Base-by-base conservation (phyloP, 768 basidiomycete genomes). In the Ramaria rubella region DNA sequence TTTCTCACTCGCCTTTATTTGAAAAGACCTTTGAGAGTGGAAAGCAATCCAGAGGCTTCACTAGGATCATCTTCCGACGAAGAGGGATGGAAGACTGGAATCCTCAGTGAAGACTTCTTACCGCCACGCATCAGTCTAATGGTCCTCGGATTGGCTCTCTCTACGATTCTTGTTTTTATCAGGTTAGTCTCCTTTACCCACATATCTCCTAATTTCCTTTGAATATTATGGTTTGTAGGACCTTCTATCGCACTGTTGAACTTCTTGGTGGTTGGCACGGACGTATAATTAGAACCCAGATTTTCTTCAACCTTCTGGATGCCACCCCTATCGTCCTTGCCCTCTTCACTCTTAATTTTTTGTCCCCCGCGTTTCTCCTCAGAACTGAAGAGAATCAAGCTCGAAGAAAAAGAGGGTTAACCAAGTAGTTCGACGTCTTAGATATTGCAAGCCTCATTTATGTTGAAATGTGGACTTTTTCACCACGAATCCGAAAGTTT, bases 241-340 rank as follows among this genome's bases (percentile, higher is more conserved):
- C 55, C 2, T 5, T 48, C 31, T 56, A 56, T 26, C 55, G 55
- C 9, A 30, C 43, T 17, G 31, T 27, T 5, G 55, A 56, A 30
- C 55, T 56, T 15, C 12, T 27, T 15, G 55, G 40, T 5, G 55
- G 55, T 2, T 56, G 23, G 23, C 3, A 56, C 8, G 55, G 55
- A 46, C 27, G 23, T 15, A 56, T 56, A 17, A 45, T 48, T 21
- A 1, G 21, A 23, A 56, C 55, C 6, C 33, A 56, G 43, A 23
- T 29, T 2, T 56, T 45, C 27, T 56, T 56, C 55, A 56, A 34
- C 29, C 67, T 76, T 7, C 68, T 81, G 24, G 81, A 82, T 63
- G 80, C 76, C 15, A 70, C 68, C 5, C 76, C 78, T 71, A 70
- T 81, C 48, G 61, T 69, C 4, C 63, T 80, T 7, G 77, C 79